Conservation (phyloP, 768 basidiomycete genomes). For the Coprinellus aureogranulatus region DNA sequence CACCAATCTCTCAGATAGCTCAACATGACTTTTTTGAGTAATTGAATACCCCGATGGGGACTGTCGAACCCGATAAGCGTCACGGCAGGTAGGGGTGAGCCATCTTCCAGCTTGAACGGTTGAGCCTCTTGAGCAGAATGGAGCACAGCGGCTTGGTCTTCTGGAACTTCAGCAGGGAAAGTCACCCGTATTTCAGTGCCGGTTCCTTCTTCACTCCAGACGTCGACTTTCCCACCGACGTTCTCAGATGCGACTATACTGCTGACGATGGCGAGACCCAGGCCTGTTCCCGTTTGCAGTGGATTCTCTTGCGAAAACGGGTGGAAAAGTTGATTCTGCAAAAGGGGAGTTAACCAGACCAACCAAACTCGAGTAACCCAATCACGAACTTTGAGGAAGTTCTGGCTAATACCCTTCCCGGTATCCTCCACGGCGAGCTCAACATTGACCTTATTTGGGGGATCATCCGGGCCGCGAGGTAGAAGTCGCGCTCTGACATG, state of each 20-base stretch:
- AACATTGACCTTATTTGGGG: slow-evolving; percentile 63
- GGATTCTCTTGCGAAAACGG: slow-evolving; percentile 98
- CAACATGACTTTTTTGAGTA: slow-evolving; percentile 59
- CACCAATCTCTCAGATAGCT: slow-evolving; percentile 76
- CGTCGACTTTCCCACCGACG: slow-evolving; percentile 89
- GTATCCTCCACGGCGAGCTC: slow-evolving; percentile 87
- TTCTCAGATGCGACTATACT: slow-evolving; percentile 85
- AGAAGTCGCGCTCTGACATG: slow-evolving; percentile 81
- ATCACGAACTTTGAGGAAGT: slow-evolving; percentile 78
- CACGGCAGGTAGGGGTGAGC: slow-evolving; percentile 44
- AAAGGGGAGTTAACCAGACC: background rate
- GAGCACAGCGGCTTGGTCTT: slow-evolving; percentile 29
- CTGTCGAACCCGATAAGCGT: slow-evolving; percentile 73
- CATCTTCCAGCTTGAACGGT: slow-evolving; percentile 43
- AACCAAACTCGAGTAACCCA: too few relatives aligned
- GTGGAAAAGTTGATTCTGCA: slow-evolving; percentile 89
- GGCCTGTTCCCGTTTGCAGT: slow-evolving; percentile 86
- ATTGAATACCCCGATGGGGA: slow-evolving; percentile 60
- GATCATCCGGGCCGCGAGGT: slow-evolving; percentile 50
- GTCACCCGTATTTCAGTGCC: slow-evolving; percentile 91
- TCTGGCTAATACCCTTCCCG: slow-evolving; percentile 92
- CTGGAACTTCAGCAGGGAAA: slow-evolving; percentile 67
- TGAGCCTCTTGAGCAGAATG: slow-evolving; percentile 38
- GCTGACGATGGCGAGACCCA: slow-evolving; percentile 93
- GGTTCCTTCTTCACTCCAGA: slow-evolving; percentile 84